Conservation (phyloP, 441 rosid species). For the Croton laevigatus region DNA sequence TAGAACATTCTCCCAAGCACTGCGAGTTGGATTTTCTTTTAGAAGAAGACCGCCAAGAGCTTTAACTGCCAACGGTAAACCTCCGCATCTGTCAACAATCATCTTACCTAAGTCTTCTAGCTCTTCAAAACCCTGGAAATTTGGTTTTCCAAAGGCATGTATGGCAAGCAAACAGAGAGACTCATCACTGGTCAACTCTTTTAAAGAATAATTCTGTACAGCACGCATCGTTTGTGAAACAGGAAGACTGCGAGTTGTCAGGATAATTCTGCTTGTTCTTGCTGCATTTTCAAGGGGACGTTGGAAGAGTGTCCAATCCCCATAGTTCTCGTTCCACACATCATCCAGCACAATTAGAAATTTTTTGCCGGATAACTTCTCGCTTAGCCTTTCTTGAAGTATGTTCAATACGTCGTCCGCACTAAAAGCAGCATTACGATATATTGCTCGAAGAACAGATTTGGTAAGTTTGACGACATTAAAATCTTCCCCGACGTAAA, state of each 20-base stretch:
- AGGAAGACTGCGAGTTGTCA: slow-evolving; percentile 14
- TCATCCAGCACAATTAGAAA: slow-evolving; percentile 21
- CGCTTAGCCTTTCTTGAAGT: slow-evolving; percentile 13
- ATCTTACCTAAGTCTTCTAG: slow-evolving; percentile 18
- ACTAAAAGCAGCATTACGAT: background rate
- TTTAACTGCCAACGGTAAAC: slow-evolving; percentile 18
- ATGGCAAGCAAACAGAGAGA: slow-evolving; percentile 7
- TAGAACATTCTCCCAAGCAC: background rate
- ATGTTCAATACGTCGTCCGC: slow-evolving; percentile 7
- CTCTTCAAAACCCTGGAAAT: background rate
- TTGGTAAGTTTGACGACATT: slow-evolving; percentile 15
- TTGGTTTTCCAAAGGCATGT: slow-evolving; percentile 2
- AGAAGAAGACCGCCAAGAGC: slow-evolving; percentile 1
- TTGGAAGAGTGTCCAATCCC: background rate
- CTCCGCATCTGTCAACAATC: background rate
- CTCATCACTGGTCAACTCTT: slow-evolving; percentile 1
- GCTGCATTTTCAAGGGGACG: background rate
- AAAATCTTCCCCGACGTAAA: slow-evolving; percentile 21
- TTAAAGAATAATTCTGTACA: background rate
- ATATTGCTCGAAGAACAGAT: background rate
- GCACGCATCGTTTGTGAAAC: slow-evolving; percentile 2
- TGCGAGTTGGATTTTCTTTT: background rate
- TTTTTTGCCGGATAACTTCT: slow-evolving; percentile 1
- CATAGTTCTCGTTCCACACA: slow-evolving; percentile 15
- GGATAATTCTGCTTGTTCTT: slow-evolving; percentile 11